Evolutionary conservation across 2,329 filamentous ascomycete genomes (phyloP).

Genomic region (Fusarium algeriense): DNA sequence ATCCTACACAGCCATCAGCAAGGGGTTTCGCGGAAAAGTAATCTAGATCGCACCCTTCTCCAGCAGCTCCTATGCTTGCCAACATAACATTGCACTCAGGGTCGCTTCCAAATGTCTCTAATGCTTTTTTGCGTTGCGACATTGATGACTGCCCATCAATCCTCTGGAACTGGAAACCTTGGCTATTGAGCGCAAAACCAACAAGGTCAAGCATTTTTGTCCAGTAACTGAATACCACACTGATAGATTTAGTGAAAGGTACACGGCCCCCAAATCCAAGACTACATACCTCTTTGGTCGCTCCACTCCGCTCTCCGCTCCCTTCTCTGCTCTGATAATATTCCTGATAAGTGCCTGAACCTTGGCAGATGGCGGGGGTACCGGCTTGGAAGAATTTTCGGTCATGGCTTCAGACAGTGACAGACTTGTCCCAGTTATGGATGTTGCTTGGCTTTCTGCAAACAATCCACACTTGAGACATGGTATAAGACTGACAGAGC

Average conservation of each 20-base stretch:
- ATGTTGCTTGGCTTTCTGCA: not conserved
- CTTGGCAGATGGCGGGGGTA: not conserved
- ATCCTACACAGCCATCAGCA: not conserved
- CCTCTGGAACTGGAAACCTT: not conserved
- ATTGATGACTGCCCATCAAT: not conserved
- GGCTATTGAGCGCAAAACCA: not conserved
- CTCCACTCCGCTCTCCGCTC: too few relatives aligned
- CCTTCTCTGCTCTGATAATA: not conserved
- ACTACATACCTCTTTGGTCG: not conserved
- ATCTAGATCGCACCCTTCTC: not conserved
- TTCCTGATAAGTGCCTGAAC: not conserved
- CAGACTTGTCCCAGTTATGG: too few relatives aligned
- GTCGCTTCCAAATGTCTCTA: not conserved
- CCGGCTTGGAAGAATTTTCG: not conserved
- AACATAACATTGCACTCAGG: not conserved
- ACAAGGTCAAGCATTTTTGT: not conserved
- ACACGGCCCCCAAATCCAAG: not conserved
- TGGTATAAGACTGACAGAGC: not conserved
- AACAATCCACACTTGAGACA: not conserved
- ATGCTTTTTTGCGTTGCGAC: not conserved
- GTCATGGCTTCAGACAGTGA: not conserved
- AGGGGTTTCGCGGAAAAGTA: not conserved
- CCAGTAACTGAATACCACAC: not conserved
- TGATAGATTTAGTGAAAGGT: not conserved
- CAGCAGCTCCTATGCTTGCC: slow-evolving; percentile 5